Percentiles rank a stretch among this genome's conserved stretches.
Evolutionary conservation across 2,329 filamentous ascomycete genomes (phyloP).

Genomic region (Akanthomyces lecanii): DNA sequence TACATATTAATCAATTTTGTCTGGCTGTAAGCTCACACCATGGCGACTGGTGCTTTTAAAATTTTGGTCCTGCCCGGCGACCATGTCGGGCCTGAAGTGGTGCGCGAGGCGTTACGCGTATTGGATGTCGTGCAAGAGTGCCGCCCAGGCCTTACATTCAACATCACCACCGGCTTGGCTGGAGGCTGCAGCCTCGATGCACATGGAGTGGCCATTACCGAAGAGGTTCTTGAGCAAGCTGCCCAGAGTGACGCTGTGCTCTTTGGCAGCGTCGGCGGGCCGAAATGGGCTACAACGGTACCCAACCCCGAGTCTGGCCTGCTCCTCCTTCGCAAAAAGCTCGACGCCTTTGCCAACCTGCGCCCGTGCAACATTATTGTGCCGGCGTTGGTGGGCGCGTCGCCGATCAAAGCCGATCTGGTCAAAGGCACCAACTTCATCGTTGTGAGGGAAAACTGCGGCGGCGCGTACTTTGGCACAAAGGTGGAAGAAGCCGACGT

Average conservation of each 20-base stretch:
- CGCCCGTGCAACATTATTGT: slow-evolving; percentile 45
- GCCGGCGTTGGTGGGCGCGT: slow-evolving; percentile 35
- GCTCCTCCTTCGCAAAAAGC: slow-evolving; percentile 35
- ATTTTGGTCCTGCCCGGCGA: slow-evolving; percentile 45
- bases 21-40: neutral
- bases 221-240: slow-evolving; percentile 39
- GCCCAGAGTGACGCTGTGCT: slow-evolving; percentile 40
- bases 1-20: neutral
- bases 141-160: slow-evolving; percentile 29
- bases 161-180: slow-evolving; percentile 26
- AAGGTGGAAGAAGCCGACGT: slow-evolving; percentile 41
- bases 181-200: slow-evolving; percentile 41
- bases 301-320: slow-evolving; percentile 44
- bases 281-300: slow-evolving; percentile 38
- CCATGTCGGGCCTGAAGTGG: slow-evolving; percentile 44
- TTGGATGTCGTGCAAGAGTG: slow-evolving; percentile 37
- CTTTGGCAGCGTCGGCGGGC: slow-evolving; percentile 45
- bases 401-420: slow-evolving; percentile 42
- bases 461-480: slow-evolving; percentile 46
- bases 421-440: slow-evolving; percentile 45
- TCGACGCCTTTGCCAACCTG: slow-evolving; percentile 48
- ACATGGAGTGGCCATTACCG: slow-evolving; percentile 40
- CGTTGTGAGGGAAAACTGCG: slow-evolving; percentile 47
- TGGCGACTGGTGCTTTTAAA: slow-evolving; percentile 17
- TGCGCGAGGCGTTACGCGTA: slow-evolving; percentile 43